These are phyloP conservation scores for Hansenula lynferdii DNA, from an alignment of 1,139 yeast species.

Conservation along the genomic window DNA sequence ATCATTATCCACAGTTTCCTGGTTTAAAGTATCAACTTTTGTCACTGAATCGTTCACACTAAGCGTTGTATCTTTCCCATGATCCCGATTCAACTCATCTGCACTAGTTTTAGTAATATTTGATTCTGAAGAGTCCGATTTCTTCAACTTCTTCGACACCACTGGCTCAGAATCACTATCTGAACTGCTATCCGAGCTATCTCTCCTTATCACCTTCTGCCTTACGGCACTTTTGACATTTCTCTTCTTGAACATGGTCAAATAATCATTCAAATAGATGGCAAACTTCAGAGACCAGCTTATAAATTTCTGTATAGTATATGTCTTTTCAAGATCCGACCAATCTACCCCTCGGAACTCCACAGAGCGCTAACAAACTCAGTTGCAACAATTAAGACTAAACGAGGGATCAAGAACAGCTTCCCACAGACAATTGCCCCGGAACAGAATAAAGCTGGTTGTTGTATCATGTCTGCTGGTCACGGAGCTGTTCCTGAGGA, in stretches of 20 bases:
- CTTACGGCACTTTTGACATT: slow-evolving; percentile 10
- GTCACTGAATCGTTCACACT: slow-evolving; percentile 28
- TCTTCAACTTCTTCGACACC: slow-evolving; percentile 6
- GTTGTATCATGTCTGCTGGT: neutral
- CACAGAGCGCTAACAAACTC: no score
- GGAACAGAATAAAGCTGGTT: no score
- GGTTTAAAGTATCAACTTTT: slow-evolving; percentile 29
- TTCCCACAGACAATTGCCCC: no score
- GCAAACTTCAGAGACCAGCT: no score
- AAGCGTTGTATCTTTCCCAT: slow-evolving; percentile 3
- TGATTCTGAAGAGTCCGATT: slow-evolving; percentile 2
- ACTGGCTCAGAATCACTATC: slow-evolving; percentile 5
- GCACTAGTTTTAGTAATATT: slow-evolving; percentile 1
- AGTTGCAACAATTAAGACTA: no score
- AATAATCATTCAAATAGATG: no score
- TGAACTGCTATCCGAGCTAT: slow-evolving; percentile 4
- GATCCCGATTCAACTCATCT: neutral
- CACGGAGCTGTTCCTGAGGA: slow-evolving; percentile 13
- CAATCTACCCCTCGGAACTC: no score
- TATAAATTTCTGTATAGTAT: no score
- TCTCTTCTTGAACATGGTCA: slow-evolving; percentile 27
- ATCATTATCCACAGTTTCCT: slow-evolving; percentile 25
- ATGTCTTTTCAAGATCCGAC: no score
- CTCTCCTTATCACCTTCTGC: slow-evolving; percentile 3
- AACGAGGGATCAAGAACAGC: no score